Evolutionary conservation across 441 rosid genomes (phyloP).

Genomic region (Eutrema salsugineum): DNA sequence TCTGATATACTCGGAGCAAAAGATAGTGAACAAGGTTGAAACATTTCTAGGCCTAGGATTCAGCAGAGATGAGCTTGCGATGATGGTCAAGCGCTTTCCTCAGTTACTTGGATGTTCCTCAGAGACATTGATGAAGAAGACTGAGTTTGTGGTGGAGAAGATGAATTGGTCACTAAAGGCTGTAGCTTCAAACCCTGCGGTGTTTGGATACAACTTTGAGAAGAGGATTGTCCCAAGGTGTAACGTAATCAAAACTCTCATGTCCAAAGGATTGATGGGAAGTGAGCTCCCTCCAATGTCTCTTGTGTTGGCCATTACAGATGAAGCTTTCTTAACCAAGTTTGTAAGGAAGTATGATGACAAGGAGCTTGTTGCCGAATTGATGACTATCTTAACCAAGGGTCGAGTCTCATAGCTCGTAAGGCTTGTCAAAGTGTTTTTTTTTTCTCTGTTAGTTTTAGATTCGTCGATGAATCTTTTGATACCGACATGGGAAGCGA

Average conservation of each 20-base stretch:
- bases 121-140: neutral
- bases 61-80: neutral
- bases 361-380: too few species aligned
- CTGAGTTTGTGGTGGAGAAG: neutral
- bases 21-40: neutral
- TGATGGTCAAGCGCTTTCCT: neutral
- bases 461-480: too few species aligned
- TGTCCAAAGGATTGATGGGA: neutral
- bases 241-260: neutral
- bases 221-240: neutral
- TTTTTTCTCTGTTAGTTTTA: too few species aligned
- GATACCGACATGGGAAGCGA: too few species aligned
- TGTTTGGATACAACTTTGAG: neutral
- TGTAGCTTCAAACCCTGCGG: neutral
- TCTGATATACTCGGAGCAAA: slow-evolving; percentile 7
- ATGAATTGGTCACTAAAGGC: neutral
- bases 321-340: slow-evolving; percentile 6
- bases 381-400: too few species aligned
- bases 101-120: neutral
- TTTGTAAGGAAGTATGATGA: too few species aligned
- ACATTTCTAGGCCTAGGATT: neutral
- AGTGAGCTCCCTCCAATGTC: neutral
- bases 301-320: neutral
- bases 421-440: too few species aligned
- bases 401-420: too few species aligned